These are phyloP conservation scores for Rhytidhysteron rufulum DNA, from an alignment of 2,329 filamentous ascomycete genomes.

Conservation along the genomic window DNA sequence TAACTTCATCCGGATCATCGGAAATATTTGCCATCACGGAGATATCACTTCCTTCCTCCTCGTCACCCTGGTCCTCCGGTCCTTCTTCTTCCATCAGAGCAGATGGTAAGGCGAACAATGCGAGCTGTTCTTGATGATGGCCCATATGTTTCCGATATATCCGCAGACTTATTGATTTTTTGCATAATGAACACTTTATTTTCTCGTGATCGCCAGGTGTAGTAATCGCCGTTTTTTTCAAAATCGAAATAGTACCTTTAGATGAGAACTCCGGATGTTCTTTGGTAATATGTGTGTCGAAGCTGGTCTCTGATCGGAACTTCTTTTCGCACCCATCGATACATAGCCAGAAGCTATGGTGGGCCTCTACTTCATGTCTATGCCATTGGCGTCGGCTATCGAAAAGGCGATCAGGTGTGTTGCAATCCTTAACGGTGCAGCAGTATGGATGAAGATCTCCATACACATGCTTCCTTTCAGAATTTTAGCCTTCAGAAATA, in stretches of 20 bases:
- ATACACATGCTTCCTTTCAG: slow-evolving; percentile 14
- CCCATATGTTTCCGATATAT: slow-evolving; percentile 14
- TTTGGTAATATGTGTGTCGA: slow-evolving; percentile 7
- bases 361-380: slow-evolving; percentile 14
- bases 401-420: slow-evolving; percentile 12
- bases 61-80: not conserved
- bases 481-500: not conserved
- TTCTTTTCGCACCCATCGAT: slow-evolving; percentile 12
- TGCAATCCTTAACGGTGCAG: slow-evolving; percentile 14
- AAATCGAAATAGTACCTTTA: not conserved
- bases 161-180: not conserved
- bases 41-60: slow-evolving; percentile 3
- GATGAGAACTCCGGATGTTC: slow-evolving; percentile 6
- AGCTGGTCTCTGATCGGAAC: slow-evolving; percentile 3
- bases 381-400: slow-evolving; percentile 18
- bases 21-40: not conserved
- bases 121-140: slow-evolving; percentile 17
- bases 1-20: not conserved
- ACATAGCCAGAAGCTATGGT: slow-evolving; percentile 16
- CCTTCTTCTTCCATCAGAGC: slow-evolving; percentile 7
- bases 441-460: slow-evolving; percentile 19
- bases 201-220: slow-evolving; percentile 7
- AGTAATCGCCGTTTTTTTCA: slow-evolving; percentile 3
- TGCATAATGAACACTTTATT: slow-evolving; percentile 7
- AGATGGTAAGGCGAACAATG: slow-evolving; percentile 17